phyloP scores from a whole-genome alignment of 768 basidiomycete genomes.

The Tulasnella sp. region DNA sequence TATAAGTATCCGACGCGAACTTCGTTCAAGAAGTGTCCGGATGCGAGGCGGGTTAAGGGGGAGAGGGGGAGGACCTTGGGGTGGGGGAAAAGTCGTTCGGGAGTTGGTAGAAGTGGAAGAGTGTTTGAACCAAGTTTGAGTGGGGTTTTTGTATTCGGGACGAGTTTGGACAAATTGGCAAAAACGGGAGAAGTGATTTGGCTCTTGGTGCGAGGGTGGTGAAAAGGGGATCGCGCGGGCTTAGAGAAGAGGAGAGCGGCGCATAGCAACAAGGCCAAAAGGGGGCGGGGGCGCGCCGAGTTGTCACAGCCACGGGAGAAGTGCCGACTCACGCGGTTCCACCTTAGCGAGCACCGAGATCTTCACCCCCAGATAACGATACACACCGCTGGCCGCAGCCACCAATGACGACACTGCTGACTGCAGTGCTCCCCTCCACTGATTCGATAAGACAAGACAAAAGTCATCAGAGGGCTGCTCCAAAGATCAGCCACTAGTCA shows the following conservation, averaged over 20 bases:
- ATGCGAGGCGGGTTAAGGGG: neutral
- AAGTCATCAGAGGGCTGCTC: neutral
- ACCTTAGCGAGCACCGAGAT: neutral
- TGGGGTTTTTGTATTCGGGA: neutral
- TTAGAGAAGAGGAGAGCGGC: conserved; percentile 10
- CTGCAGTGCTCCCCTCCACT: neutral
- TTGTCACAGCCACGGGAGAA: neutral
- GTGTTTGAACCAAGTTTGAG: neutral
- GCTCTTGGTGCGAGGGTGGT: neutral
- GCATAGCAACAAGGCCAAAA: conserved; percentile 13
- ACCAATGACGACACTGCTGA: neutral
- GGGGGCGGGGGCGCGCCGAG: neutral
- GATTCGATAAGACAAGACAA: neutral
- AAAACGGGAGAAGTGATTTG: conserved; percentile 3
- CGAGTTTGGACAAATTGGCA: neutral
- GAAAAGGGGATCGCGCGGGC: conserved; percentile 6
- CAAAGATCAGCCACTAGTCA: neutral
- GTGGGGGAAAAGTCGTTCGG: neutral
- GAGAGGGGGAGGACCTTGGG: neutral
- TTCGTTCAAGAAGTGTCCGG: conserved; percentile 9
- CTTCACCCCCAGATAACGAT: neutral
- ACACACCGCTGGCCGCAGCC: neutral
- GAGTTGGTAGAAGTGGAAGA: neutral
- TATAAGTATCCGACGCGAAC: conserved; percentile 10
- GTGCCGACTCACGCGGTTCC: conserved; percentile 6